phyloP scores from a whole-genome alignment of 768 basidiomycete species.

The Asterophora parasitica region DNA sequence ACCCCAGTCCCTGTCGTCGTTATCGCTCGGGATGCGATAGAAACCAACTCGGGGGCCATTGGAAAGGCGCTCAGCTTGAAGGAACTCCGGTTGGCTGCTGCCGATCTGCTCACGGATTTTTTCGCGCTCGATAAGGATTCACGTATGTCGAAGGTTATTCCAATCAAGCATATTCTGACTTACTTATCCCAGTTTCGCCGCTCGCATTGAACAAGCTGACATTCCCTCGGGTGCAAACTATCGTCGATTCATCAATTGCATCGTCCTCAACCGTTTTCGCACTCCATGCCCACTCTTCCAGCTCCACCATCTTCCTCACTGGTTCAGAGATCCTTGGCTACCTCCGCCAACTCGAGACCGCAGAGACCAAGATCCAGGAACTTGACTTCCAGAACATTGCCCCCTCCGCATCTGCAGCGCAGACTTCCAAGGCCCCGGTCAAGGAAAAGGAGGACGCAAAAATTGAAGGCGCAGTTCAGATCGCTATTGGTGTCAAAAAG shows the following conservation, averaged over 20 bases:
- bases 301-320: slow-evolving; percentile 69
- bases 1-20: slow-evolving; percentile 82
- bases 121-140: slow-evolving; percentile 83
- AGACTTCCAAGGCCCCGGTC: slow-evolving; percentile 32
- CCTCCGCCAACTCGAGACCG: slow-evolving; percentile 66
- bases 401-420: slow-evolving; percentile 30
- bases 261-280: slow-evolving; percentile 64
- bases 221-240: slow-evolving; percentile 68
- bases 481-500: slow-evolving; percentile 93
- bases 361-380: slow-evolving; percentile 58
- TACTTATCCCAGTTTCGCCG: slow-evolving; percentile 61
- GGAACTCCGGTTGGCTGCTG: slow-evolving; percentile 80
- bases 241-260: slow-evolving; percentile 79
- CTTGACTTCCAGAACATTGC: slow-evolving; percentile 67
- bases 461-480: slow-evolving; percentile 85
- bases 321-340: slow-evolving; percentile 73
- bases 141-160: slow-evolving; percentile 42
- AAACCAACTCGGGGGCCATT: slow-evolving; percentile 71
- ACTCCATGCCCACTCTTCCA: slow-evolving; percentile 68
- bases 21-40: slow-evolving; percentile 80
- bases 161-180: slow-evolving; percentile 12
- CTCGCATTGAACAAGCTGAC: slow-evolving; percentile 62
- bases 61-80: slow-evolving; percentile 81
- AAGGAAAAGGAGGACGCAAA: slow-evolving; percentile 73
- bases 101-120: slow-evolving; percentile 83